Base-by-base conservation (phyloP, 2,329 filamentous ascomycete species). In the Nemania sp. region DNA sequence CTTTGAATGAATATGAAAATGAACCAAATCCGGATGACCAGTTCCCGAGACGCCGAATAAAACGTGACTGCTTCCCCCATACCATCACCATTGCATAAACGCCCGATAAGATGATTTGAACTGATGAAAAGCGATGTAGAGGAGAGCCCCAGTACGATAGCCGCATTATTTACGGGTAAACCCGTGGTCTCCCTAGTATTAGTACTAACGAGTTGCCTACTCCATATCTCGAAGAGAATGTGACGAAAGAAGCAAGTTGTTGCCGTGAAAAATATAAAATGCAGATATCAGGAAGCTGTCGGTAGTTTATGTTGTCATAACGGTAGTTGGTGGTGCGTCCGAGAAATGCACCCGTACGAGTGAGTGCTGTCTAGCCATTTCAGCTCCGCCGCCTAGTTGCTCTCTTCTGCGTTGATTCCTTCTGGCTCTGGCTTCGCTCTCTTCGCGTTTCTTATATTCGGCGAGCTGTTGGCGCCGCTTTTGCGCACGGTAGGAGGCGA, bases 371-470 rank as follows among this genome's bases (percentile, higher is more conserved):
- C 75, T 73, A 41, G 73, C 64, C 52, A 76, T 53, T 20, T 71
- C 69, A 2, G 70, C 73, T 67, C 54, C 77, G 68, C 61, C 77
- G 58, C 60, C 76, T 70, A 70, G 73, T 49, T 65, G 75, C 67
- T 79, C 78, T 67, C 83, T 80, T 52, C 88, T 81, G 55, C 84
- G 82, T 74, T 86, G 83, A 70, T 79, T 90, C 64, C 89, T 82
- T 70, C 79, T 82, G 0, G 86, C 85, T 56, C 89, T 82, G 3
- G 88, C 88, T 64, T 91, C 88, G 55, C 82, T 83, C 74, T 88
- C 87, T 73, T 90, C 88, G 24, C 89, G 83, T 72, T 85, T 88
- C 70, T 81, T 84, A 76, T 90, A 91, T 53, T 89, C 88, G 10
- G 84, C 85, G 73, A 91, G 83, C 77, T 91, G 89, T 76, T 88